Evolutionary conservation across 1,284 basidiomycete genomes (phyloP).

Genomic region (Hymenochaete sp.): DNA sequence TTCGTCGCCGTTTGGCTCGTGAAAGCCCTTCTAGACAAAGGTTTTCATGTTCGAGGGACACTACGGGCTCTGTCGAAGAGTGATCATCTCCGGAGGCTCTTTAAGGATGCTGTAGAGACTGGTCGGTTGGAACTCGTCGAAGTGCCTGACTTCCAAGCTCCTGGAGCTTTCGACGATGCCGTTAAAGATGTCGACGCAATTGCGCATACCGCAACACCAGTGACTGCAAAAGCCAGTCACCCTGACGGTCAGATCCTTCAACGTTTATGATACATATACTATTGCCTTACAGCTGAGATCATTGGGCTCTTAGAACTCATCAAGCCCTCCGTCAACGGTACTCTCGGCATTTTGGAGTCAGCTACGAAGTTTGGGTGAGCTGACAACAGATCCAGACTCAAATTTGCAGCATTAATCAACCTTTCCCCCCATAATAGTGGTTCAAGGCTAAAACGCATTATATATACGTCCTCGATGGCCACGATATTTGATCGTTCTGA

Average conservation of each 20-base stretch:
- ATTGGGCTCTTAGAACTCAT: conserved; percentile 12
- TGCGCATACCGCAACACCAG: conserved; percentile 39
- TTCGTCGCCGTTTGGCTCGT: conserved; percentile 36
- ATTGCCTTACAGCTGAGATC: not conserved
- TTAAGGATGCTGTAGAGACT: conserved; percentile 22
- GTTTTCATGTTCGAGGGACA: conserved; percentile 47
- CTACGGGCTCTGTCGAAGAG: conserved; percentile 46
- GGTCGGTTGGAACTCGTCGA: conserved; percentile 16
- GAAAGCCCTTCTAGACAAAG: conserved; percentile 31
- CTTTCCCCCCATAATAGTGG: not conserved
- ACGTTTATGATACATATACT: not conserved
- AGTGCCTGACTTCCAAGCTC: conserved; percentile 16
- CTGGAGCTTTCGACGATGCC: conserved; percentile 60
- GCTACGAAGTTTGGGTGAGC: conserved; percentile 15
- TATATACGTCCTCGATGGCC: conserved; percentile 1
- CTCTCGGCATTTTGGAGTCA: conserved; percentile 15
- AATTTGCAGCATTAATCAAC: no score
- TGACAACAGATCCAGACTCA: not conserved
- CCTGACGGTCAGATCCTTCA: conserved; percentile 26
- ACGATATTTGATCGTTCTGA: no score
- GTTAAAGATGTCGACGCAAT: conserved; percentile 58
- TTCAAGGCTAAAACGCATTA: conserved; percentile 3
- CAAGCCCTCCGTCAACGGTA: conserved; percentile 17
- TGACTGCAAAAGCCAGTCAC: conserved; percentile 29
- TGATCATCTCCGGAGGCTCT: conserved; percentile 33